Conservation (phyloP, 768 basidiomycete species). For the Terana coerulea region DNA sequence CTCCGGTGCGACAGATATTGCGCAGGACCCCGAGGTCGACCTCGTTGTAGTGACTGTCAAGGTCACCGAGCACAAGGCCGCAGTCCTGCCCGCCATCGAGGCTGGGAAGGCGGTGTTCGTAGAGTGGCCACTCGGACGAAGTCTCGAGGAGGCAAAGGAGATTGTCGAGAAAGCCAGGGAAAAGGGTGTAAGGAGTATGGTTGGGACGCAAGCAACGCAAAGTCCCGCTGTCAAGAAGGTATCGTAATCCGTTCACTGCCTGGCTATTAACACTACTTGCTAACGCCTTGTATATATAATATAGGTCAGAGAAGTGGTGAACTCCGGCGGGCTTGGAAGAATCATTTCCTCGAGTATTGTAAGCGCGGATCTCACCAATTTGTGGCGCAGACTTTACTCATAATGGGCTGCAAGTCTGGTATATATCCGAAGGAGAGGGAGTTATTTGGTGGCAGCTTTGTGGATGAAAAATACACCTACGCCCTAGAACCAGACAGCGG, state of each 20-base stretch:
- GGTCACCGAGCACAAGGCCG: conserved; percentile 27
- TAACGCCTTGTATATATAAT: too few relatives aligned
- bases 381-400: too few relatives aligned
- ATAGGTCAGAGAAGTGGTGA: conserved; percentile 3
- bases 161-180: conserved; percentile 29
- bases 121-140: conserved; percentile 37
- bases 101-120: conserved; percentile 36
- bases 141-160: conserved; percentile 29
- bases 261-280: neutral
- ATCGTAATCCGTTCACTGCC: too few relatives aligned
- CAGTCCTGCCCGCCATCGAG: conserved; percentile 30
- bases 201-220: conserved; percentile 34
- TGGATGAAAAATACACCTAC: too few relatives aligned
- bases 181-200: conserved; percentile 29
- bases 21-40: conserved; percentile 34
- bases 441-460: too few relatives aligned
- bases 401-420: too few relatives aligned
- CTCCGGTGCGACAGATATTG: conserved; percentile 20
- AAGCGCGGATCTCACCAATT: too few relatives aligned
- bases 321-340: conserved; percentile 2
- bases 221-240: conserved; percentile 30
- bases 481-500: conserved; percentile 5
- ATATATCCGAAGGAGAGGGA: neutral
- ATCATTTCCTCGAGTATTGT: neutral
- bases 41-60: conserved; percentile 34